Evolutionary conservation across 2,329 filamentous ascomycete species (phyloP), one percentile per base, ranked within the genome.

Genomic region (Nannizziopsis arthrosporioides): DNA sequence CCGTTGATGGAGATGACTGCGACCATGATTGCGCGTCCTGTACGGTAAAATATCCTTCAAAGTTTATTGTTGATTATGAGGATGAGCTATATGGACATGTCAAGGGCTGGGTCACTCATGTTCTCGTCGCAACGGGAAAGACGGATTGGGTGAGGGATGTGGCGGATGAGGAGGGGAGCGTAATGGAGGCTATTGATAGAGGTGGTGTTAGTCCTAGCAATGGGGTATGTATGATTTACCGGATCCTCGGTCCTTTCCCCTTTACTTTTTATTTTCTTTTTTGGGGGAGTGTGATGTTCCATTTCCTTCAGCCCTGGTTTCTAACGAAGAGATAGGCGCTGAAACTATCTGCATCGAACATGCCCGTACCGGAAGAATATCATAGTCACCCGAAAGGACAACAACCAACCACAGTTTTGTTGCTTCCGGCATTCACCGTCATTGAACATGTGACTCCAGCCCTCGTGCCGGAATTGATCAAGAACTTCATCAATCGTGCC

Each of bases 61-160:
- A 77, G 55, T 82, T 79, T 61, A 71, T 71, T 3, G 79, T 94
- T 48, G 84, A 96, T 49, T 77, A 83, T 63, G 70, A 74, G 5
- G 87, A 94, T 61, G 72, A 81, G 57, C 69, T 98, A 42, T 96
- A 93, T 62, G 92, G 90, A 0, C 74, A 84, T 51, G 77, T 95
- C 53, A 85, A 87, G 60, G 86, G 81, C 32, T 96, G 87, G 84
- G 82, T 79, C 59, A 92, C 88, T 15, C 92, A 98, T 67, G 63
- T 94, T 53, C 71, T 98, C 30, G 87, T 96, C 12, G 92, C 87
- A 18, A 98, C 92, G n/a, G 86, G 88, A 52, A 94, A 95, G 76
- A 77, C 82, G 19, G 92, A 98, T 67, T 98, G 92, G 92, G 84
- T 90, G 61, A 71, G 85, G 51, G 84, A 94, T 69, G 85, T 94